phyloP scores from a whole-genome alignment of 139 green algal species.

The Tetraselmis chui region DNA sequence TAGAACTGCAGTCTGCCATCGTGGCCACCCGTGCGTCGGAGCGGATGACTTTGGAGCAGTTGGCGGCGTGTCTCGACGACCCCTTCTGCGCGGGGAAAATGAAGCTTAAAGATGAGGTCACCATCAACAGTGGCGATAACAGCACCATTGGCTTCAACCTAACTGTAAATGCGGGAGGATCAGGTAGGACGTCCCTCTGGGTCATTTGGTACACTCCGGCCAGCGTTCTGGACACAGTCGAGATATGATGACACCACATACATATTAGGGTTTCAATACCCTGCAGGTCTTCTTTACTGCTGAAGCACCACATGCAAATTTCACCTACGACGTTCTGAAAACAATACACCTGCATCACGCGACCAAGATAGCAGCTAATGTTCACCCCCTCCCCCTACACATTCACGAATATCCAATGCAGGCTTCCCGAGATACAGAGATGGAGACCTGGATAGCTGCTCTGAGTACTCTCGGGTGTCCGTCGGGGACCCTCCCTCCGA shows the following conservation, averaged over 20 bases:
- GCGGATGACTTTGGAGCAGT: neutral
- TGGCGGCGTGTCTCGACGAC: neutral
- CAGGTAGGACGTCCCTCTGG: neutral
- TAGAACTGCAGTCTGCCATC: neutral
- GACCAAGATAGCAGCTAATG: neutral
- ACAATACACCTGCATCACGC: neutral
- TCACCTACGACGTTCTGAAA: neutral
- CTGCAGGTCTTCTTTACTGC: too few relatives aligned
- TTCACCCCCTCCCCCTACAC: neutral
- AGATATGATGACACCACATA: too few relatives aligned
- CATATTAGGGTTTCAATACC: too few relatives aligned
- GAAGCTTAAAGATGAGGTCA: neutral
- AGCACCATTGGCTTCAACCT: neutral
- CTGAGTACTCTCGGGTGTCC: neutral
- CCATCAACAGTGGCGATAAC: neutral
- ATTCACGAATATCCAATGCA: neutral
- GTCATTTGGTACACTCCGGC: neutral
- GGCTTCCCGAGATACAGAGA: neutral
- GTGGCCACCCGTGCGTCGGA: too few relatives aligned
- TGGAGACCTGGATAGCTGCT: neutral
- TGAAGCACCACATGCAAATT: neutral
- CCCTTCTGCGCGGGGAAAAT: neutral
- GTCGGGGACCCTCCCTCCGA: neutral
- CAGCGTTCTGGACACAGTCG: too few relatives aligned
- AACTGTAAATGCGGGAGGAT: neutral